Base-by-base conservation (phyloP, 805 yeast genomes). In the Myxozyma kluyveri region DNA sequence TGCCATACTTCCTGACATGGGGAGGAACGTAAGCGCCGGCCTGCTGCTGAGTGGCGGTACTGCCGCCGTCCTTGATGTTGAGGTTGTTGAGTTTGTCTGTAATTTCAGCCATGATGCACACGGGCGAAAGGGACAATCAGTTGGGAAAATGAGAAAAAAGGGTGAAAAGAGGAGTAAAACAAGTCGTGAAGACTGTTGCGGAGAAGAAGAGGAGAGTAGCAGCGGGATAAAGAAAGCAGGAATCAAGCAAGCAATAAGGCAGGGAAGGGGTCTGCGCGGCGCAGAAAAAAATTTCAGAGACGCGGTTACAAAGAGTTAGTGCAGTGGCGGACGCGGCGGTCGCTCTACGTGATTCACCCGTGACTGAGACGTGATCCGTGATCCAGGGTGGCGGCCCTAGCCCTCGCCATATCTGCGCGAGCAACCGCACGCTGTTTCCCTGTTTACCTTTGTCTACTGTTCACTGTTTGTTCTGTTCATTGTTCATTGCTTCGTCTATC, bases 1-100 rank as follows among this genome's bases (percentile, higher is more conserved):
- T 52, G 26, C 64, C 63, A 31, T 62, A 62, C 33, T 42, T 45
- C 18, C 60, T 54, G 5, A 54, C 57, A 66, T 80, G 83, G 59
- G 84, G 84, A 42, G 84, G 84, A 38, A 78, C 81, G 67, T 80
- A 80, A n/a, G 36, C 17, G 22, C 42, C 47, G 21, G 27, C 33
- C 29, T 42, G 35, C 22, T 10, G 24, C 27, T 38, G 40, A 21
- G 24, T 42, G 32, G 14, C 36, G 17, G 27, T 22, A 39, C 27
- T 46, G 24, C 45, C 47, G 27, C 48, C 44, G 51, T 51, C 57
- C 26, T 49, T 49, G 40, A 56, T 35, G 41, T 38, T 42, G 50
- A 56, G 17, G 41, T 45, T 32, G 39, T 48, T 48, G 36, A 56
- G 49, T 36, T 50, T 49, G 22, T 56, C 59, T 22, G 60, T 45